phyloP scores from a whole-genome alignment of 2,329 filamentous ascomycete species.

The Amesomyces nigricolor region DNA sequence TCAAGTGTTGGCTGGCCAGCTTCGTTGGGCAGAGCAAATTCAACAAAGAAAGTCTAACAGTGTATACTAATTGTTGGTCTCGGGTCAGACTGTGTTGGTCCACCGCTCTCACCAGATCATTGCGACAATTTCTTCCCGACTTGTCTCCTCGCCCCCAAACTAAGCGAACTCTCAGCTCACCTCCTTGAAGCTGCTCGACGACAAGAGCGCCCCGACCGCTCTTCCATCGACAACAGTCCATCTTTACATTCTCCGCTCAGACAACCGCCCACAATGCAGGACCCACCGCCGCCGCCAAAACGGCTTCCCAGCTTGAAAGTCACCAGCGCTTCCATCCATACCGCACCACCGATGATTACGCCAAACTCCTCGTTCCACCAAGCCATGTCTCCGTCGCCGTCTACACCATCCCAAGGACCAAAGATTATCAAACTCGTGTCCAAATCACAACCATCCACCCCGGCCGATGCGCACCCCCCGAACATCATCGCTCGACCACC shows the following conservation, averaged over 20 bases:
- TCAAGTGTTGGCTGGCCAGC: no score
- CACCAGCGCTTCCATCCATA: constrained; percentile 6
- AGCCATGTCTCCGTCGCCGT: constrained; percentile 20
- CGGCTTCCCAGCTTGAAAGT: constrained; percentile 21
- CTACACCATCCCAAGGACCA: constrained; percentile 21
- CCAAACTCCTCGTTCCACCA: constrained; percentile 12
- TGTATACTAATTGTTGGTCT: no score
- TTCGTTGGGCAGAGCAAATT: no score
- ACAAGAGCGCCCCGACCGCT: no score
- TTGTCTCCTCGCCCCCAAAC: no score
- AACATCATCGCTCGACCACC: not conserved
- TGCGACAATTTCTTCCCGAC: no score
- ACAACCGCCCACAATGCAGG: constrained; percentile 16
- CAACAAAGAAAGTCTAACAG: not conserved
- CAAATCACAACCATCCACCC: constrained; percentile 25
- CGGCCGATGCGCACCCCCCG: constrained; percentile 22
- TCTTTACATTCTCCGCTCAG: not conserved
- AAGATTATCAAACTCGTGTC: constrained; percentile 26
- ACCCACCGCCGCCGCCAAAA: constrained; percentile 15
- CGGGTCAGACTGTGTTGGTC: no score
- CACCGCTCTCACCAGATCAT: no score
- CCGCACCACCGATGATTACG: constrained; percentile 17
- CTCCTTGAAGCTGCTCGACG: no score
- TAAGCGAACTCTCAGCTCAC: no score
- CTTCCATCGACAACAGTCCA: not conserved